Percentiles rank a stretch among this genome's conserved stretches.
Evolutionary conservation across 2,329 filamentous ascomycete species (phyloP).

Genomic region (Aspergillus floridensis): DNA sequence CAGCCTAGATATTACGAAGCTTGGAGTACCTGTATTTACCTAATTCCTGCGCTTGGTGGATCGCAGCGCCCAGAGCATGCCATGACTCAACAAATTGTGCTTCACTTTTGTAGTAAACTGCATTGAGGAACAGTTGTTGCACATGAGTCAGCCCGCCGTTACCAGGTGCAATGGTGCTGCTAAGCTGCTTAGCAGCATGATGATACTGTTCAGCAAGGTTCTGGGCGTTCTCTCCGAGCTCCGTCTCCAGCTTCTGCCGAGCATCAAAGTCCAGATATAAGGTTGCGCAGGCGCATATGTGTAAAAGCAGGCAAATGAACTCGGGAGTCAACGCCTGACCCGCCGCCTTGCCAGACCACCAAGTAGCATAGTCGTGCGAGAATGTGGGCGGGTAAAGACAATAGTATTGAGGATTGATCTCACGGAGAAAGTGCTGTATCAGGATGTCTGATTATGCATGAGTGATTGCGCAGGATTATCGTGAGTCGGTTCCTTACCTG

Average conservation of each 20-base stretch:
- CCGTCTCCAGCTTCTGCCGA: constrained; percentile 44
- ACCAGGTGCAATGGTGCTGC: constrained; percentile 43
- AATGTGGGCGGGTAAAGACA: constrained; percentile 48
- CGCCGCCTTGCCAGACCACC: constrained; percentile 43
- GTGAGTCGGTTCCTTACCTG: constrained; percentile 23
- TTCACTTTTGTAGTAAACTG: constrained; percentile 49
- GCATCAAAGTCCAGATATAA: constrained; percentile 42
- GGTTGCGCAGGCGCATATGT: constrained; percentile 47
- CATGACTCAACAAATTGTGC: constrained; percentile 50
- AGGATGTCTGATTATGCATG: constrained; percentile 41
- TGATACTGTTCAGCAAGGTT: constrained; percentile 44
- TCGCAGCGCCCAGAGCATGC: constrained; percentile 46
- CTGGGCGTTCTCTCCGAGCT: constrained; percentile 42
- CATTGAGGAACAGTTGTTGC: constrained; percentile 51
- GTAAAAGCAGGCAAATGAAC: constrained; percentile 49
- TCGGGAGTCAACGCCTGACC: constrained; percentile 39
- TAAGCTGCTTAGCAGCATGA: constrained; percentile 44
- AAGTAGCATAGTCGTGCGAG: constrained; percentile 45
- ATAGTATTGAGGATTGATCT: constrained; percentile 49
- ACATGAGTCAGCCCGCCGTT: constrained; percentile 47
- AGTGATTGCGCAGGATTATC: not conserved
- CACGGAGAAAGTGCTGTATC: constrained; percentile 47
- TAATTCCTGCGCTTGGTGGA: constrained; percentile 51
- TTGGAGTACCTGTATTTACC: constrained; percentile 31
- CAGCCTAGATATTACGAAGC: not conserved